These are phyloP conservation scores for Olyra latifolia DNA, from an alignment of 176 grass and related monocot species.

Conservation along the genomic window DNA sequence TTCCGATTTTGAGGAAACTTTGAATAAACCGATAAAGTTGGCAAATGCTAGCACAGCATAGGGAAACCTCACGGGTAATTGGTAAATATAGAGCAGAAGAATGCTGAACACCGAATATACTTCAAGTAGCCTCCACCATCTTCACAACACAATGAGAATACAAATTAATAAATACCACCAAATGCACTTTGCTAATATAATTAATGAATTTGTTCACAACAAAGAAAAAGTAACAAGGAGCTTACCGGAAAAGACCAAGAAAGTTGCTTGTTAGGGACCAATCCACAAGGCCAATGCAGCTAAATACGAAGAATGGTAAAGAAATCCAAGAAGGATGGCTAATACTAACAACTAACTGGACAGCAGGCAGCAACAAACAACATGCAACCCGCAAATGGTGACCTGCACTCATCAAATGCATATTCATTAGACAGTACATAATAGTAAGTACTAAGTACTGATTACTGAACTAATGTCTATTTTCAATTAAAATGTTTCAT, in stretches of 20 bases:
- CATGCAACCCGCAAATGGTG: constrained; percentile 82
- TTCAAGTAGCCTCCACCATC: constrained; percentile 89
- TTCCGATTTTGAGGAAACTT: constrained; percentile 77
- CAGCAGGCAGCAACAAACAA: constrained; percentile 82
- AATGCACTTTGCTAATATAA: constrained; percentile 18
- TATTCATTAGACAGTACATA: constrained; percentile 31
- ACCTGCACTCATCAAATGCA: constrained; percentile 58
- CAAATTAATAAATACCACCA: constrained; percentile 27
- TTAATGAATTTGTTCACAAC: constrained; percentile 15
- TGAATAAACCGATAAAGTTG: constrained; percentile 91
- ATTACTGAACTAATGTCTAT: constrained; percentile 1
- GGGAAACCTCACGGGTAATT: constrained; percentile 76
- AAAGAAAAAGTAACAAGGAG: constrained; percentile 27
- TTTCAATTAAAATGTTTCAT: no score
- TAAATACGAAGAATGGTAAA: constrained; percentile 96
- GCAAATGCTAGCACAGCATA: constrained; percentile 61
- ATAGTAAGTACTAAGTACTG: background rate
- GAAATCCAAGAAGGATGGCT: constrained; percentile 96
- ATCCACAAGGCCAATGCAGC: constrained; percentile 94
- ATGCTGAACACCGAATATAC: constrained; percentile 88
- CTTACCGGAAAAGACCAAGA: constrained; percentile 96
- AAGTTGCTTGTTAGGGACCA: constrained; percentile 99
- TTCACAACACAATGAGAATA: constrained; percentile 35
- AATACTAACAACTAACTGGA: constrained; percentile 90
- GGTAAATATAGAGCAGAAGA: constrained; percentile 93